Evolutionary conservation across 768 basidiomycete genomes (phyloP).

Genomic region (Auricularia sp.): DNA sequence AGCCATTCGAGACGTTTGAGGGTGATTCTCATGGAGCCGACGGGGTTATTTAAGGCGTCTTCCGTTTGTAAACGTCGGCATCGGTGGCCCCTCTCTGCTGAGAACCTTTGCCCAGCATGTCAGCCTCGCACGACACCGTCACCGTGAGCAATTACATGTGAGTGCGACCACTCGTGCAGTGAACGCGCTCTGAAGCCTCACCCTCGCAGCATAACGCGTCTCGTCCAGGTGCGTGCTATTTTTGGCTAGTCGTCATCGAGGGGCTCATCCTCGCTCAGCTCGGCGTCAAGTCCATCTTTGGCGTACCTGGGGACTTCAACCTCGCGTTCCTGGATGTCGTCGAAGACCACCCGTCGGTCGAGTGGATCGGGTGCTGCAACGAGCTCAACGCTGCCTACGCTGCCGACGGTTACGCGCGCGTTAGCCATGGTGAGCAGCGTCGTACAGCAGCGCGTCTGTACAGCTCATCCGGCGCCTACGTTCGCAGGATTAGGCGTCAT

Average conservation of each 20-base stretch:
- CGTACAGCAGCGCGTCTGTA: slow-evolving; percentile 23
- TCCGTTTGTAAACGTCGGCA: too few species aligned
- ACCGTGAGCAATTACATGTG: neutral
- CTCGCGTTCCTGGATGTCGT: slow-evolving; percentile 59
- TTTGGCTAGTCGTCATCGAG: neutral
- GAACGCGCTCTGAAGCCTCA: neutral
- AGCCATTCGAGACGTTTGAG: too few species aligned
- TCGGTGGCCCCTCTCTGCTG: too few species aligned
- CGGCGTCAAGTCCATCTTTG: slow-evolving; percentile 70
- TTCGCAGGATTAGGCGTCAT: slow-evolving; percentile 47
- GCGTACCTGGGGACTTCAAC: slow-evolving; percentile 83
- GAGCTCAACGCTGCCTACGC: slow-evolving; percentile 86
- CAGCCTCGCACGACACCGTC: neutral
- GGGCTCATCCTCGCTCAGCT: slow-evolving; percentile 39
- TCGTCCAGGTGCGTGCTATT: neutral
- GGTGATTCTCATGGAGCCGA: too few species aligned
- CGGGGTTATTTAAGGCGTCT: too few species aligned
- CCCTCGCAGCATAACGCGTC: neutral
- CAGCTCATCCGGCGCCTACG: neutral
- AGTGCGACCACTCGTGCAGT: neutral
- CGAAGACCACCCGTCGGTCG: slow-evolving; percentile 64
- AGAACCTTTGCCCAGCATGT: neutral
- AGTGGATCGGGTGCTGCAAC: slow-evolving; percentile 87
- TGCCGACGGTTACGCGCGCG: slow-evolving; percentile 85
- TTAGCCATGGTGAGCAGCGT: slow-evolving; percentile 43